phyloP scores from a whole-genome alignment of 192 early-diverging fungal genomes.

The Pecoramyces ruminantium region DNA sequence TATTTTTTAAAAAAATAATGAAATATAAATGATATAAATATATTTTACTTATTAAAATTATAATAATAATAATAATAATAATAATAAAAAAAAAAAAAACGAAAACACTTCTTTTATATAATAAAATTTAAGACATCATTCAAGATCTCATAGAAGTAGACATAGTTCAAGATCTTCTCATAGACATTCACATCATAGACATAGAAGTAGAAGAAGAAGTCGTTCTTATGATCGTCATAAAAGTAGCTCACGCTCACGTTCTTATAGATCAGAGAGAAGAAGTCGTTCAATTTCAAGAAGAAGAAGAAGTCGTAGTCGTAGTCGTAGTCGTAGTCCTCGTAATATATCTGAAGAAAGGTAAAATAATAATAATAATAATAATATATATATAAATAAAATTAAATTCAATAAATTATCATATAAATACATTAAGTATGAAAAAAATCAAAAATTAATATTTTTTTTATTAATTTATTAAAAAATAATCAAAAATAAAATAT shows the following conservation, averaged over 20 bases:
- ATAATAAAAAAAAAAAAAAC: background rate
- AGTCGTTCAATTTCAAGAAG: background rate
- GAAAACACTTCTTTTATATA: background rate
- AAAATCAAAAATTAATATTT: too few relatives aligned
- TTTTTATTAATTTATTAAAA: too few relatives aligned
- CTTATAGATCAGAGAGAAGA: background rate
- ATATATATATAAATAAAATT: too few relatives aligned
- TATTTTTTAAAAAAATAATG: background rate
- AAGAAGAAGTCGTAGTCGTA: slow-evolving; percentile 11
- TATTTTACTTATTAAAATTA: background rate
- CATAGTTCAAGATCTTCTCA: background rate
- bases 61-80: background rate
- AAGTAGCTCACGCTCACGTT: background rate
- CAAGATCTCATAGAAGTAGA: background rate
- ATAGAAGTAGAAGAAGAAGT: slow-evolving; percentile 19
- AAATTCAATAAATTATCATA: too few relatives aligned
- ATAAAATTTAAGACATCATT: background rate
- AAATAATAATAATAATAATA: background rate
- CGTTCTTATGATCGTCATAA: background rate
- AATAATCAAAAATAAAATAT: too few relatives aligned
- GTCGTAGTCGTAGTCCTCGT: background rate
- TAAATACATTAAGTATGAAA: too few relatives aligned
- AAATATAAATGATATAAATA: too few relatives aligned
- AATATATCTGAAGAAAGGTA: background rate
- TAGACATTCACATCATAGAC: background rate